These are phyloP conservation scores for Globomyces pollinis-pini DNA, from an alignment of 192 early-diverging fungal genomes.

Conservation along the genomic window DNA sequence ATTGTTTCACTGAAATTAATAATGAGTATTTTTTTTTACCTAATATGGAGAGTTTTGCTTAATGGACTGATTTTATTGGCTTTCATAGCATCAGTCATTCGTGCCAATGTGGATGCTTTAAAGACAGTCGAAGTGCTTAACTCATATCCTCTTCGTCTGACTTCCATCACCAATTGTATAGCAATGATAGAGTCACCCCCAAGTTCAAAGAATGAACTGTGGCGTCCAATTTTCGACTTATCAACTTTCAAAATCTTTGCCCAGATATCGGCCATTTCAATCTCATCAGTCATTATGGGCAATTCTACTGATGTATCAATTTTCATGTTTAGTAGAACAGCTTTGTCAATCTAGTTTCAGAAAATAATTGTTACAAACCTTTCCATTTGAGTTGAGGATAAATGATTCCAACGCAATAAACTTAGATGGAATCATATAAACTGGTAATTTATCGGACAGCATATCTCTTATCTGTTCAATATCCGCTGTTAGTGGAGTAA, in stretches of 20 bases:
- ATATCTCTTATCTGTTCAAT: background rate
- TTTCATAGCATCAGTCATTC: background rate
- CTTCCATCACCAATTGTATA: constrained; percentile 10
- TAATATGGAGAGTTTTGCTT: background rate
- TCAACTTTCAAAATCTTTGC: background rate
- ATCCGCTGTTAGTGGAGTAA: constrained; percentile 13
- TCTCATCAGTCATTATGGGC: background rate
- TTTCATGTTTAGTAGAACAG: background rate
- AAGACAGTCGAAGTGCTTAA: background rate
- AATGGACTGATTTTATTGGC: background rate
- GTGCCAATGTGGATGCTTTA: background rate
- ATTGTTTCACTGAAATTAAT: background rate
- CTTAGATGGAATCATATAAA: constrained; percentile 26
- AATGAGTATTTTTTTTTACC: background rate
- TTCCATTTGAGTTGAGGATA: constrained; percentile 25
- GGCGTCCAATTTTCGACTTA: background rate
- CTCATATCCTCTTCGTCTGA: background rate
- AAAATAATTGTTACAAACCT: constrained; percentile 8
- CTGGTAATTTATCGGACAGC: constrained; percentile 8
- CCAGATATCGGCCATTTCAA: background rate
- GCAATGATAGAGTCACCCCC: constrained; percentile 21
- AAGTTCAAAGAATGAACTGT: constrained; percentile 21
- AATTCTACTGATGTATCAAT: background rate
- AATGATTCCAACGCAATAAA: constrained; percentile 15
- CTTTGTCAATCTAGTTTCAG: constrained; percentile 4